phyloP scores from a whole-genome alignment of 2,329 filamentous ascomycete species.

The Calonectria honghensis region DNA sequence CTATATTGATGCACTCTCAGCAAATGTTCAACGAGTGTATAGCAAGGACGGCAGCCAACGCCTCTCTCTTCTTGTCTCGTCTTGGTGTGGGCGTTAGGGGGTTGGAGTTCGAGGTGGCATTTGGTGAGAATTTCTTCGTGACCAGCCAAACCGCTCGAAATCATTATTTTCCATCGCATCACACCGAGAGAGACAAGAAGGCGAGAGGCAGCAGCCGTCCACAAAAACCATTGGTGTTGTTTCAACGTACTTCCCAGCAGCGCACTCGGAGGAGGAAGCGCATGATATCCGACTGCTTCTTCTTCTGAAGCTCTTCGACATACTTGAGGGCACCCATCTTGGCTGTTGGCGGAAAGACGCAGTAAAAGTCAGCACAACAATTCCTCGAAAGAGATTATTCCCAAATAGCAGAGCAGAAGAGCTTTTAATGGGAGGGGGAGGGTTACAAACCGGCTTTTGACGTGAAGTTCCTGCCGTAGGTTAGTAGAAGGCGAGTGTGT shows the following conservation, averaged over 20 bases:
- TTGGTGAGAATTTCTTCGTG: conserved; percentile 45
- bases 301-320: conserved; percentile 99
- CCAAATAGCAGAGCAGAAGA: conserved; percentile 9
- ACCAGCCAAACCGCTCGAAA: conserved; percentile 38
- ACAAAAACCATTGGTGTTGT: conserved; percentile 59
- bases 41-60: conserved; percentile 71
- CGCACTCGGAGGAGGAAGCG: conserved; percentile 99
- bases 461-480: conserved; percentile 60
- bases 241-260: conserved; percentile 98
- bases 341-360: conserved; percentile 61
- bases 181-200: conserved; percentile 42
- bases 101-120: conserved; percentile 13
- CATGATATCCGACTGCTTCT: conserved; percentile 99
- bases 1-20: conserved; percentile 99
- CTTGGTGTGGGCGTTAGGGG: conserved; percentile 32
- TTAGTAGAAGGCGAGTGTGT: conserved; percentile 61
- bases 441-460: conserved; percentile 61
- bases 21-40: conserved; percentile 99
- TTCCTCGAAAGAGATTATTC: conserved; percentile 9
- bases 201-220: conserved; percentile 57
- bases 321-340: conserved; percentile 99
- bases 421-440: conserved; percentile 21
- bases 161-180: conserved; percentile 28
- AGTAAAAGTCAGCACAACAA: conserved; percentile 52
- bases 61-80: conserved; percentile 39